A percentile compares a stretch with the other conserved stretches of the same genome.
These are phyloP conservation scores for Zopfochytrium polystomum DNA, from an alignment of 371 early-diverging fungal genomes.

Conservation along the genomic window DNA sequence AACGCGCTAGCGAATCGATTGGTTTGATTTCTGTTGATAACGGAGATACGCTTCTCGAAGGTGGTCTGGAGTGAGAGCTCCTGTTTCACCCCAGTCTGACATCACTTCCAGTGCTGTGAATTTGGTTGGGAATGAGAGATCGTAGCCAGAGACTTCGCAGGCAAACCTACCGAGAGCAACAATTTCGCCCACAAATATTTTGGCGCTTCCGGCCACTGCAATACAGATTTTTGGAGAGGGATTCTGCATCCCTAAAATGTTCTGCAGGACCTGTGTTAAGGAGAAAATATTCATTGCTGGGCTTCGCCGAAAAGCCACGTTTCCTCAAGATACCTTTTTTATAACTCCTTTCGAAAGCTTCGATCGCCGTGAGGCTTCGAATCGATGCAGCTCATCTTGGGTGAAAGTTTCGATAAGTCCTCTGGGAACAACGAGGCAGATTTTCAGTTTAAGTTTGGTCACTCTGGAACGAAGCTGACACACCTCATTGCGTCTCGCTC, in stretches of 20 bases:
- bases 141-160: not conserved
- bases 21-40: too few relatives aligned
- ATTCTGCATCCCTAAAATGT: constrained; percentile 20
- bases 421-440: constrained; percentile 44
- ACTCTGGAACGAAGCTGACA: too few relatives aligned
- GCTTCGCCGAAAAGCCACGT: not conserved
- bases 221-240: constrained; percentile 59
- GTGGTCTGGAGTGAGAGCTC: constrained; percentile 76
- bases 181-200: constrained; percentile 95
- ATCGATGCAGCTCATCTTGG: constrained; percentile 79
- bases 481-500: too few relatives aligned
- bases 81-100: constrained; percentile 67
- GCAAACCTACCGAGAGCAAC: constrained; percentile 70
- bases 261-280: constrained; percentile 8
- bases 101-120: constrained; percentile 61
- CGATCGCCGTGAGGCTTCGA: constrained; percentile 86
- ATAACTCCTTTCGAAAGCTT: constrained; percentile 81
- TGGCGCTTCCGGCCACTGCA: constrained; percentile 90
- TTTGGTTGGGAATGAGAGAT: not conserved
- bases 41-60: constrained; percentile 91
- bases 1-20: too few relatives aligned
- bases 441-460: too few relatives aligned
- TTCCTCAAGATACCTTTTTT: constrained; percentile 63
- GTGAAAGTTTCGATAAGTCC: constrained; percentile 75
- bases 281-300: not conserved